A percentile compares a stretch with the other conserved stretches of the same genome.
phyloP scores from a whole-genome alignment of 768 basidiomycete species.

The Boletus coccyginus region DNA sequence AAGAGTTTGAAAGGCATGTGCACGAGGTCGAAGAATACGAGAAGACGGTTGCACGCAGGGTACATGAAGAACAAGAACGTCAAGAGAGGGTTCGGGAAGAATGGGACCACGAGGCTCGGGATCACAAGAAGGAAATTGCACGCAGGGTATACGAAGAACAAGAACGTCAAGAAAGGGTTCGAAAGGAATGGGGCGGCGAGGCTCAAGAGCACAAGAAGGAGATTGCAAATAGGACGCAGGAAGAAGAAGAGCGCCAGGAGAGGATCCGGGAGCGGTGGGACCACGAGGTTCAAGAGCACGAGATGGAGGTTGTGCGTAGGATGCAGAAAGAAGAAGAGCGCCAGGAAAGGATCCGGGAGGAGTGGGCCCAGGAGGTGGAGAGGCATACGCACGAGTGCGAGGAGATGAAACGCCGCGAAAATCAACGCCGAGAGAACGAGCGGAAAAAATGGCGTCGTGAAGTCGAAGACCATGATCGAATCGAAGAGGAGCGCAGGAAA shows the following conservation, averaged over 20 bases:
- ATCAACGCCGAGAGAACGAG: not conserved
- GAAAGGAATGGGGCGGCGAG: slow-evolving; percentile 6
- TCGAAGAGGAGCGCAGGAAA: slow-evolving; percentile 11
- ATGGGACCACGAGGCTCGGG: slow-evolving; percentile 6
- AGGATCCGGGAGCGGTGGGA: slow-evolving; percentile 4
- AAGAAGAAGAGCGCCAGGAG: slow-evolving; percentile 8
- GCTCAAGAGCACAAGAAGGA: not conserved
- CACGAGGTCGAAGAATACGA: slow-evolving; percentile 1
- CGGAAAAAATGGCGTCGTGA: slow-evolving; percentile 19
- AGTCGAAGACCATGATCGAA: slow-evolving; percentile 15
- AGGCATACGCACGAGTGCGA: slow-evolving; percentile 5
- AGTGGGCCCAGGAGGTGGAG: slow-evolving; percentile 7
- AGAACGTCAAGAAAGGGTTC: slow-evolving; percentile 2
- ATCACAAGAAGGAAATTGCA: not conserved
- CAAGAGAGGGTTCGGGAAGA: not conserved
- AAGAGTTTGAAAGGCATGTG: slow-evolving; percentile 1
- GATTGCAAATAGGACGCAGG: not conserved
- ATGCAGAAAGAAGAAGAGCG: slow-evolving; percentile 2
- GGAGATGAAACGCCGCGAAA: slow-evolving; percentile 12
- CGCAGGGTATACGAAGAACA: slow-evolving; percentile 2
- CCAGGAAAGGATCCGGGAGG: not conserved
- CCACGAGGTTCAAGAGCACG: not conserved
- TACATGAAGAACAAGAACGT: slow-evolving; percentile 2
- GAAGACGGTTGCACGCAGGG: not conserved
- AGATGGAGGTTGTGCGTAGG: not conserved